Base-by-base conservation (phyloP, 2,329 filamentous ascomycete genomes). In the Claviceps maximensis region DNA sequence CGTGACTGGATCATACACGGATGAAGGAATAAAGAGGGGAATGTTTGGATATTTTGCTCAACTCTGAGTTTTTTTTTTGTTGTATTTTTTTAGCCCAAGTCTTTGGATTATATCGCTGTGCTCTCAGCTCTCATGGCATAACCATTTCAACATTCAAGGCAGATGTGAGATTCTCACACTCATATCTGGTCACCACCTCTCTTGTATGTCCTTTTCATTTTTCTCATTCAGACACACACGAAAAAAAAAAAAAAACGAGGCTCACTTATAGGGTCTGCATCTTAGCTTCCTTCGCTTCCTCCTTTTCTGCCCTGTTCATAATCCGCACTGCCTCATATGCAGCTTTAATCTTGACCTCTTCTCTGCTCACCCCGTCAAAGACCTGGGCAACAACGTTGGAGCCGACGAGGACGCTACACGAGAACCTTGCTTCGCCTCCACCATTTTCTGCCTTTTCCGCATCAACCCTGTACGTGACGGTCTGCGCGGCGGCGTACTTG, bases 291-390 rank as follows among this genome's bases (percentile, higher is more conserved):
- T 5, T n/a, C 17, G 17, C 4, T 25, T 13, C 36, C 17, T 10
- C 15, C n/a, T 53, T 59, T 29, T 64, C 57, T 38, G 5, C n/a
- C 42, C 46, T 50, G 29, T 58, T 66, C 55, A 73, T 58, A 10
- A 67, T 54, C 33, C 56, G 59, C 25, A 80, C 65, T 0, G 78
- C 80, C 56, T 64, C 60, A 44, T 76, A 71, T 0, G 82, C 82
- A 15, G 79, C 82, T 62, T 65, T 75, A 0, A 74, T 75, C 66
- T 74, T 71, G 9, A 76, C 74, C 62, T 84, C 79, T 47, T 78
- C 71, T 41, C 61, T 69, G 44, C 64, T 73, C 0, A 77, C 57
- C 3, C 75, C 77, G 10, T 70, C 74, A 0, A 59, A 58, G 1
- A 78, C 71, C 23, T 69, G 64, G 0, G 70, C 73, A 25, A 83